Conservation (phyloP, 129 eudicot species). For the Flaveria robusta region DNA sequence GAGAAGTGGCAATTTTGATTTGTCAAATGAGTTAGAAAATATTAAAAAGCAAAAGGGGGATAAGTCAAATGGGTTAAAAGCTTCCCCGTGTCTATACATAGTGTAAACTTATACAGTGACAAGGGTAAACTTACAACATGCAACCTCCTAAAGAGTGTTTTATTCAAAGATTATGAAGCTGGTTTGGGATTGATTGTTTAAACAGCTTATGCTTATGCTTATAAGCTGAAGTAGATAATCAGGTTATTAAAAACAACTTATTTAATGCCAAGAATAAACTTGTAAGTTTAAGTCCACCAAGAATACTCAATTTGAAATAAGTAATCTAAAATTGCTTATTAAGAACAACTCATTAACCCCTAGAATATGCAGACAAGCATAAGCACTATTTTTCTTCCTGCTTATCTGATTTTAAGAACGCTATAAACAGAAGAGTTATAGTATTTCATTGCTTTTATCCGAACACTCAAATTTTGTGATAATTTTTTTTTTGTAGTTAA, state of each 20-base stretch:
- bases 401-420: neutral
- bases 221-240: neutral
- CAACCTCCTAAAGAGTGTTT: neutral
- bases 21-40: slow-evolving; percentile 7
- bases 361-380: neutral
- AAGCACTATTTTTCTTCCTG: neutral
- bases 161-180: neutral
- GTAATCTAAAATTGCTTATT: neutral
- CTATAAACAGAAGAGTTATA: too few relatives aligned
- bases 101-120: too few relatives aligned
- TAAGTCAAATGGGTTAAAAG: neutral
- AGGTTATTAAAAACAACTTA: neutral
- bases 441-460: too few relatives aligned
- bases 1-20: slow-evolving; percentile 5
- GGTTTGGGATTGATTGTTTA: neutral
- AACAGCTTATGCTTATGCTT: neutral
- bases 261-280: neutral
- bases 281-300: neutral
- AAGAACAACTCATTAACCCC: neutral
- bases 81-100: too few relatives aligned
- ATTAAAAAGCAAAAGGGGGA: neutral
- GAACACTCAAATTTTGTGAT: too few relatives aligned
- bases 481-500: too few relatives aligned
- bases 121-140: too few relatives aligned
- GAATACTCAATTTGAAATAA: neutral